Base-by-base conservation (phyloP, 1,284 basidiomycete species). In the Trametes polyzona region DNA sequence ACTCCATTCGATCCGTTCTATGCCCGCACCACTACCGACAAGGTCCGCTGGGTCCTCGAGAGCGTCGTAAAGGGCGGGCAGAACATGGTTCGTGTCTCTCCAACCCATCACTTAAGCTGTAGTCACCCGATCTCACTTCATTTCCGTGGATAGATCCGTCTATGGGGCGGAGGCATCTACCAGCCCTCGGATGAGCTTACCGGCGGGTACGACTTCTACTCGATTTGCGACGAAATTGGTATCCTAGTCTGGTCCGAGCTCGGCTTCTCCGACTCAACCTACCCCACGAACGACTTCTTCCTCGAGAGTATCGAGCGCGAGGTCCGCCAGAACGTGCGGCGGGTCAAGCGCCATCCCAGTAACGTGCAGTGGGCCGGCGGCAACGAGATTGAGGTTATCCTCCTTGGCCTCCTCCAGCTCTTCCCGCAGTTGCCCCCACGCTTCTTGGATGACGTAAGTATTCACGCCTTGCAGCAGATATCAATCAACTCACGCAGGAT, bases 191-290 rank as follows among this genome's bases (percentile, higher is more conserved):
- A 75, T 49, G 71, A 68, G 44, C 61, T 69, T 19, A 79, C 80
- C 2, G 83, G 82, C 19, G 75, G 77, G 5, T 84, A 84, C 63
- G 76, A 82, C 58, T 82, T 87, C 60, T 83, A 85, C 65, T 76
- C 80, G 0, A 65, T 81, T 19, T 86, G 83, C 64, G 84, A 88
- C 64, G 83, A 86, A 64, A 72, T 86, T 0, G 84, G 86, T 9
- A 82, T 87, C 57, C 71, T 87, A 39, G 83, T 79, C 2, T 87
- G 86, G 86, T 83, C 82, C 4, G 86, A 88, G 63, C 76, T 83
- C 48, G 83, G 83, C 42, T 87, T 86, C 69, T 86, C 84, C 0
- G 83, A 85, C 57, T 72, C 80, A 0, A 63, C 82, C 14, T 83
- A 81, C 59, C 80, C 84, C 0, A 76, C 82, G 63, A 80, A 86